phyloP scores from a whole-genome alignment of 768 basidiomycete species.

The Tylopilus balloui region DNA sequence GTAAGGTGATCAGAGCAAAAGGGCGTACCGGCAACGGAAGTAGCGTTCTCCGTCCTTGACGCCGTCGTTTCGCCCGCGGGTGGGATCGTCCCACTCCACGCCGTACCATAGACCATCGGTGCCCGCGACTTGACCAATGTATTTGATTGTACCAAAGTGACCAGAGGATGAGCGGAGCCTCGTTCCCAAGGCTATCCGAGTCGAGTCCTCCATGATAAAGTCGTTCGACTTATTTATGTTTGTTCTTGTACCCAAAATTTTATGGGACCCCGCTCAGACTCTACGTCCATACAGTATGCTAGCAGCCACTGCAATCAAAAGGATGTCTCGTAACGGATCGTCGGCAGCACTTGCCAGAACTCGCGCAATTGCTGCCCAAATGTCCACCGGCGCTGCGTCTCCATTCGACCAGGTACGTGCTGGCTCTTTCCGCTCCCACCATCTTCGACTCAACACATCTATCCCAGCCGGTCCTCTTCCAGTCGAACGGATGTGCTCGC shows the following conservation, averaged over 20 bases:
- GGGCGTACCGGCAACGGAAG: constrained; percentile 67
- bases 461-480: constrained; percentile 56
- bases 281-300: constrained; percentile 25
- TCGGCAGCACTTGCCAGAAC: constrained; percentile 28
- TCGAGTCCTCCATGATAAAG: constrained; percentile 10
- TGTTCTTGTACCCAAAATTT: constrained; percentile 11
- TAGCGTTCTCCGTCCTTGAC: constrained; percentile 71
- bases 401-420: constrained; percentile 24
- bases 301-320: constrained; percentile 20
- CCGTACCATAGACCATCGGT: constrained; percentile 82
- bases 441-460: constrained; percentile 13
- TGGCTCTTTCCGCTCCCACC: neutral
- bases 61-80: constrained; percentile 86
- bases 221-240: constrained; percentile 9
- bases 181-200: constrained; percentile 39
- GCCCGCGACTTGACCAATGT: constrained; percentile 57
- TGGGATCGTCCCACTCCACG: constrained; percentile 91
- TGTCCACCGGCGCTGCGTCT: constrained; percentile 25
- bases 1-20: constrained; percentile 9
- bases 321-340: constrained; percentile 28
- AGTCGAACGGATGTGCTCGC: constrained; percentile 58
- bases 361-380: constrained; percentile 33
- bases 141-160: constrained; percentile 66
- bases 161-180: constrained; percentile 49
- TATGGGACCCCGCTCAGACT: neutral